Percentiles rank a stretch among this genome's conserved stretches.
Conservation (phyloP, 306 rosid genomes). For the Erythrophleum fordii region DNA sequence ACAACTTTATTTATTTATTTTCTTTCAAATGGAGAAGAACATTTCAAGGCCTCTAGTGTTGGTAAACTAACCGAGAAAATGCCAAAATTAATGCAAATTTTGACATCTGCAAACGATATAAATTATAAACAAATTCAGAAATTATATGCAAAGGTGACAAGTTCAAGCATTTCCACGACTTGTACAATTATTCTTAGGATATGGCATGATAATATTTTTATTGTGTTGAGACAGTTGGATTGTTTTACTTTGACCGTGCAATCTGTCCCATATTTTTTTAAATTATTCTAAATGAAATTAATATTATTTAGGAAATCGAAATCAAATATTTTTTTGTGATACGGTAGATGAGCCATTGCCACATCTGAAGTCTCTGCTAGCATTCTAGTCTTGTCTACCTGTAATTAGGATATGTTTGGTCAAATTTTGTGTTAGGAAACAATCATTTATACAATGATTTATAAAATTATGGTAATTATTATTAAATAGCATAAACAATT, state of each 20-base stretch:
- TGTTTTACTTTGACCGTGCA: background rate
- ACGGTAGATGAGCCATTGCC: background rate
- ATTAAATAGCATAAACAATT: background rate
- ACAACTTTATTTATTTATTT: too few relatives aligned
- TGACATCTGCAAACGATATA: background rate
- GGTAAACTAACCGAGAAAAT: too few relatives aligned
- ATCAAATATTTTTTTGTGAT: background rate
- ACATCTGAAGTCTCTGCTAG: background rate
- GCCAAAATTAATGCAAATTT: background rate
- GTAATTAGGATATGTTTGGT: background rate
- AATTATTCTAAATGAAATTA: background rate
- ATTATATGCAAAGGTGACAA: background rate
- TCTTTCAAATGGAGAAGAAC: too few relatives aligned
- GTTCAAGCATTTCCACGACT: background rate
- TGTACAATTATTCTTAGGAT: conserved; percentile 38
- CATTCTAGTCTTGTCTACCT: background rate
- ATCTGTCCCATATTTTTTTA: background rate
- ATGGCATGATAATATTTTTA: conserved; percentile 43
- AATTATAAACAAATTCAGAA: too few relatives aligned
- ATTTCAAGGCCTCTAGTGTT: too few relatives aligned
- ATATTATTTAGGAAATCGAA: background rate
- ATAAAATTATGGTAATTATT: background rate
- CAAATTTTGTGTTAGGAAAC: background rate
- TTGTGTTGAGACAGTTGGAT: background rate
- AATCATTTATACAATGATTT: background rate